A percentile compares a stretch with the other conserved stretches of the same genome.
Conservation (phyloP, 768 basidiomycete species). For the Omphalotus guepiniiformis region DNA sequence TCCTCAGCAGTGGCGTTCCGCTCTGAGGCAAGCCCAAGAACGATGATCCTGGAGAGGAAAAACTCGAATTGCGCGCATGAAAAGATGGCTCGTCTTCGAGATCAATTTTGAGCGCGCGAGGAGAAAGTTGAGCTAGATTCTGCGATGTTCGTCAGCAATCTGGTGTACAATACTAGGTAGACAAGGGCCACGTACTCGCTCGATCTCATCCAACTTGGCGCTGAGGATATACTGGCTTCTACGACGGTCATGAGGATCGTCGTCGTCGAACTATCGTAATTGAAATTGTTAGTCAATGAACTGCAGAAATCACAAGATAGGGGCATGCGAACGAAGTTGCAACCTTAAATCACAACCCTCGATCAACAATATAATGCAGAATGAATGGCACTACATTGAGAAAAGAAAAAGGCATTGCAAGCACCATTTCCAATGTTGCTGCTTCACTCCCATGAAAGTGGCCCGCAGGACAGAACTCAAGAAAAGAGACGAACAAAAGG, state of each 20-base stretch:
- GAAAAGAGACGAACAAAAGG: no score
- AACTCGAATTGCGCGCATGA: conserved; percentile 28
- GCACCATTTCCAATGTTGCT: no score
- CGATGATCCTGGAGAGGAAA: conserved; percentile 23
- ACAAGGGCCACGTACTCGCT: conserved; percentile 43
- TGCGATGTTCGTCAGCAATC: conserved; percentile 29
- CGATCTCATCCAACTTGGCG: conserved; percentile 75
- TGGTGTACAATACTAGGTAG: background rate
- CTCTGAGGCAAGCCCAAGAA: conserved; percentile 12
- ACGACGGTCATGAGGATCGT: conserved; percentile 70
- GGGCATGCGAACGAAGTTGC: no score
- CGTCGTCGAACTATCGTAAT: conserved; percentile 51
- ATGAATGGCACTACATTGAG: no score
- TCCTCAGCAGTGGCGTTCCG: conserved; percentile 8
- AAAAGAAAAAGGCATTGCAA: no score
- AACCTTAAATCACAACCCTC: no score
- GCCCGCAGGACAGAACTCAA: no score
- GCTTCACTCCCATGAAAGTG: no score
- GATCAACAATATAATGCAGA: no score
- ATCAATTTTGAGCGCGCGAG: conserved; percentile 42
- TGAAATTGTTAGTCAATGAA: conserved; percentile 14
- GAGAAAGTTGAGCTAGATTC: conserved; percentile 67
- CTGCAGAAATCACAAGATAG: conserved; percentile 4
- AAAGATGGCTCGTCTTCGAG: conserved; percentile 33
- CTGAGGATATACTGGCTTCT: conserved; percentile 73